Evolutionary conservation across 2,329 filamentous ascomycete genomes (phyloP).

Genomic region (Aspergillaceae sp.): DNA sequence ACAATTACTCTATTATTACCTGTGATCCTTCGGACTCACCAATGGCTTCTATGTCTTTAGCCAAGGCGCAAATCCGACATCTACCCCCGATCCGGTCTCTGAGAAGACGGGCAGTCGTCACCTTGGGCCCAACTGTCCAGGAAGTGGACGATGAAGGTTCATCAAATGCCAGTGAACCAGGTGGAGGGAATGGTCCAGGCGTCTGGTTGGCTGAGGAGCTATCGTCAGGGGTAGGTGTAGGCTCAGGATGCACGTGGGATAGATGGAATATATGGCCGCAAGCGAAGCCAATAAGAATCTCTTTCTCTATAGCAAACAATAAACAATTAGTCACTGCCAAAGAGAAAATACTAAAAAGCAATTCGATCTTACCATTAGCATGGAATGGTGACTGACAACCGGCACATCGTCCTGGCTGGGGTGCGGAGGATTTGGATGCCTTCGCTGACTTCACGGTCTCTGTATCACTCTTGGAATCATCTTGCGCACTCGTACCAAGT

Average conservation of each 20-base stretch:
- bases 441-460: constrained; percentile 10
- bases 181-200: constrained; percentile 13
- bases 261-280: constrained; percentile 63
- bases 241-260: constrained; percentile 46
- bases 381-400: constrained; percentile 32
- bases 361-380: constrained; percentile 26
- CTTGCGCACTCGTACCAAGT: background rate
- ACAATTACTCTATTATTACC: background rate
- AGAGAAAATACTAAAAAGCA: background rate
- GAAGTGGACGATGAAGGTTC: constrained; percentile 23
- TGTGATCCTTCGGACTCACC: constrained; percentile 10
- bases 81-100: constrained; percentile 55
- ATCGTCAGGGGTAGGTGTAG: constrained; percentile 13
- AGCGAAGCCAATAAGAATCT: constrained; percentile 56
- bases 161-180: constrained; percentile 12
- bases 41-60: constrained; percentile 26
- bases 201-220: constrained; percentile 15
- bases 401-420: constrained; percentile 26
- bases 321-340: background rate
- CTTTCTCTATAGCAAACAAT: constrained; percentile 37
- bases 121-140: constrained; percentile 69
- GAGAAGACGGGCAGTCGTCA: constrained; percentile 73
- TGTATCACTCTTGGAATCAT: constrained; percentile 6
- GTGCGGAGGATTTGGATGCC: constrained; percentile 1
- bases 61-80: constrained; percentile 32